A percentile compares a stretch with the other conserved stretches of the same genome.
Evolutionary conservation across 345 rosid genomes (phyloP).

Genomic region (Carallia brachiata): DNA sequence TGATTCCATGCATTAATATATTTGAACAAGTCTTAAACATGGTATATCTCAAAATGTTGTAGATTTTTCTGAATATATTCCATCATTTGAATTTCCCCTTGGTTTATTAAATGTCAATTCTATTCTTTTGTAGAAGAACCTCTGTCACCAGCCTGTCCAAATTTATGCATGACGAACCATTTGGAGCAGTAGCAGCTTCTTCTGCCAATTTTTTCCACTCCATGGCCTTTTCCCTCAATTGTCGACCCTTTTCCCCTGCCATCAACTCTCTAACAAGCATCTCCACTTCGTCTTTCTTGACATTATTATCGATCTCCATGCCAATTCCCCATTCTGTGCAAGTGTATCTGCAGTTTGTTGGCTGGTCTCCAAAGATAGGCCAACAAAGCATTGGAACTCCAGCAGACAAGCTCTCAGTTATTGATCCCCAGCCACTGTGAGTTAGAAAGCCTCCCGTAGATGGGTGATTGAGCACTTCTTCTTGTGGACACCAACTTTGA

Average conservation of each 20-base stretch:
- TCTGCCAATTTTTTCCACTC: conserved; percentile 1
- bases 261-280: not conserved
- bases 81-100: no score
- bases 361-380: no score
- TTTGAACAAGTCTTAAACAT: no score
- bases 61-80: no score
- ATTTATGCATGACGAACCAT: conserved; percentile 4
- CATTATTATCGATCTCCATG: conserved; percentile 3
- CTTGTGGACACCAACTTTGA: conserved; percentile 11
- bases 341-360: not conserved
- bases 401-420: conserved; percentile 8
- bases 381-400: no score
- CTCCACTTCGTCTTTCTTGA: not conserved
- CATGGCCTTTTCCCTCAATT: not conserved
- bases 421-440: conserved; percentile 8
- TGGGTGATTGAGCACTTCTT: conserved; percentile 10
- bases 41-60: no score
- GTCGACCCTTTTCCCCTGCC: not conserved
- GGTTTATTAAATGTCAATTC: no score
- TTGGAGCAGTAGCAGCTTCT: not conserved
- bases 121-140: not conserved
- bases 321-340: conserved; percentile 10
- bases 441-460: conserved; percentile 1
- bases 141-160: not conserved
- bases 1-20: no score